Base-by-base conservation (phyloP, 1,139 yeast species). In the Suhomyces maxii region DNA sequence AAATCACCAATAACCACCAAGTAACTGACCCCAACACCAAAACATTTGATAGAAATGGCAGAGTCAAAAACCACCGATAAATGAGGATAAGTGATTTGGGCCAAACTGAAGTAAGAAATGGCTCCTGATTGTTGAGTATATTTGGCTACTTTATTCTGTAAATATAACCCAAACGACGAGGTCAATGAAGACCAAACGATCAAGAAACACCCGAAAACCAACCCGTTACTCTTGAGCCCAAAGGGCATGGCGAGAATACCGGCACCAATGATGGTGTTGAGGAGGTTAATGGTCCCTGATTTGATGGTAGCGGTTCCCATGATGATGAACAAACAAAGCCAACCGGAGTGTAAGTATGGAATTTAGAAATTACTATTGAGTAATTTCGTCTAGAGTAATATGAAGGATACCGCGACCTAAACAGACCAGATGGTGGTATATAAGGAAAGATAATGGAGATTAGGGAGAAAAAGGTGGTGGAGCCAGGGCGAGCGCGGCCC, bases 21-120 rank as follows among this genome's bases (percentile, higher is more conserved):
- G 58, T 95, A 93, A 45, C 95, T 84, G 11, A 93, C 82, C 2
- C 95, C 93, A 6, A 90, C 97, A 11, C 99, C 99, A 68, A 88
- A 91, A 58, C 91, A 85, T 64, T 81, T 82, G 47, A 79, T 71
- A 35, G 81, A 77, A 40, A 81, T 80, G 42, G 84, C 84, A 26
- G 75, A 62, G 56, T 80, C 82, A 43, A 63, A 62, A 26, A 69
- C 56, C 9, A 70, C 61, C 39, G 69, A 63, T 26, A 79, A 65
- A 36, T 76, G 77, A 1, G 84, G 84, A 50, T 79, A 79, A 0
- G 84, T 79, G 54, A 78, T 63, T 54, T 79, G 82, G 10, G 82
- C 73, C 49, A 79, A 67, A 45, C 81, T 70, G 56, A 79, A 79
- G 56, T 77, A 79, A 14, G 80, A 73, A 10, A 79, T 82, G 11